Evolutionary conservation across 257 asterid species (phyloP), one percentile per base, ranked within the genome.

Genomic region (Schizonepeta tenuifolia): DNA sequence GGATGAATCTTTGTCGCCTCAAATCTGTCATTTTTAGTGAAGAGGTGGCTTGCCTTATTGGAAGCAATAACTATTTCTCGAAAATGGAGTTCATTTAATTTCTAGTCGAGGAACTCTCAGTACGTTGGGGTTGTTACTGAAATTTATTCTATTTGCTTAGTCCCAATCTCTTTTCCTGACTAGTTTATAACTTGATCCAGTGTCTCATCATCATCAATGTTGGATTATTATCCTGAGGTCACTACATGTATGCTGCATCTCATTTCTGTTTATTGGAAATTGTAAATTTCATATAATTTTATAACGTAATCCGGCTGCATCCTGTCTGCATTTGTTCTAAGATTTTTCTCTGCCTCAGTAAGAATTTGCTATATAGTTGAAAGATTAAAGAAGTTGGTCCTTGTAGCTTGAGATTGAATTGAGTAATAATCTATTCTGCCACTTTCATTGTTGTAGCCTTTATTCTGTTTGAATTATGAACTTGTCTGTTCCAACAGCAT

Each of bases 401-500:
- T 33, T 59, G 9, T 47, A 21, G 50, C 59, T 46, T 18, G 21
- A 60, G 46, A 57, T 46, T 22, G 49, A 40, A 65, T 17, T 6
- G 2, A 33, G 66, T 47, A 20, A 63, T 47, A 50, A 54, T 62
- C 36, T 33, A 13, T 65, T 38, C 63, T 70, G 12, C 54, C 24
- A 24, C 41, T 24, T 11, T 59, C 20, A 36, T 36, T 20, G 54
- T 15, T 14, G 31, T 50, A 15, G 17, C 18, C 54, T 61, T 62
- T n/a, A 35, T 36, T 28, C 46, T n/a, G 17, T 64, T 26, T 54
- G 15, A 38, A 17, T 65, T 38, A 60, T 64, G 55, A 24, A 59
- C 24, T 69, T 70, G 13, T 67, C 40, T 71, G 58, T 58, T 68
- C 36, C 65, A 77, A 63, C 87, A 94, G 98, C 66, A 86, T 90